Base-by-base conservation (phyloP, 23 red algal species). In the Gracilaria caudata region DNA sequence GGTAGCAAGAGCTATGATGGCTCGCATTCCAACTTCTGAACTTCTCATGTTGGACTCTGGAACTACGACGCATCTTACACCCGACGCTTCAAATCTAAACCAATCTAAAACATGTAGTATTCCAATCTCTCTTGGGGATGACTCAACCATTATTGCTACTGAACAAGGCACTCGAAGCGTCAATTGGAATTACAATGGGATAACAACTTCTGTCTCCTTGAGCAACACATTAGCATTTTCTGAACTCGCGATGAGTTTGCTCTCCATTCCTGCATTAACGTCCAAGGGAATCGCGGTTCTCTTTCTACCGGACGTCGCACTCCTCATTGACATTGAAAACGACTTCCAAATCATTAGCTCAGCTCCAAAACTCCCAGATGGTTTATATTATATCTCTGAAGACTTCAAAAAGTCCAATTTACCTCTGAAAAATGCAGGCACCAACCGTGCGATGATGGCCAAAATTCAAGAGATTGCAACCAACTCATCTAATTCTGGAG, bases 381-480 rank as follows among this genome's bases (percentile, higher is more conserved):
- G 84, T 33, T 70, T 89, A 35, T 89, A 74, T 59, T 89, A 79
- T 29, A 71, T 89, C 41, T 24, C 51, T 14, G 24, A 86, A 35
- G 12, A 75, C 21, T 63, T 53, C 0, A 28, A n/a, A 13, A 54
- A 51, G 17, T 73, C 38, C 37, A 61, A 26, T 61, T 10, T 41
- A 66, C 39, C 63, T 51, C 51, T 46, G 25, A 17, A 40, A 14
- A 64, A 77, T 77, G 25, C 47, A 61, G n/a, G 49, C 17, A 7
- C 4, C 0, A 28, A 36, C 14, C 32, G 2, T 44, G 35, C 28
- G 19, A 49, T 80, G 47, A 63, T 63, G 51, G 56, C 56, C 17
- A 35, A 10, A 44, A 34, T 59, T 4, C 32, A 79, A 34, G 75
- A 30, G 2, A 29, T 61, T 61, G 26, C 24, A 59, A 23, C 4